Evolutionary conservation across 352 stramenopile species (phyloP), one percentile per base, ranked within the genome.

Genomic region (Phytophthora brassicae): DNA sequence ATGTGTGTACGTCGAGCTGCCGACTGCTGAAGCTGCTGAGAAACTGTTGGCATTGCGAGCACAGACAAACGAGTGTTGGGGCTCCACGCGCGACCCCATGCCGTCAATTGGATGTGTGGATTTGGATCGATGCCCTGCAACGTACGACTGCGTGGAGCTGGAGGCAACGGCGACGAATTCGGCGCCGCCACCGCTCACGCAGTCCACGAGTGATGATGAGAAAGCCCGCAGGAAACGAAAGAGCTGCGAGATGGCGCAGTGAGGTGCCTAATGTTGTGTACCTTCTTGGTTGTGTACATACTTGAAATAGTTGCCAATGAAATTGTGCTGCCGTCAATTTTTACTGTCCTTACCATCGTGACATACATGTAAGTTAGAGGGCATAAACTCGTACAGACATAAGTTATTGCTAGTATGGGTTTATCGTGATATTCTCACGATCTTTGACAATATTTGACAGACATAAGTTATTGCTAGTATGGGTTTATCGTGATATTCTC

Each of bases 91-190:
- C 26, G 73, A 89, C 51, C 77, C 79, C 23, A 84, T 89, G 74
- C 73, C 79, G 38, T 87, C 74, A 19, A 84, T 89, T 43, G 77
- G 77, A 5, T 87, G 77, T 42, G 75, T 87, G 20, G 79, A 89
- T 45, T 53, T 89, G 29, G 78, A 81, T 20, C 65, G 65, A 26
- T 87, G 77, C 17, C 45, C 68, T 35, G 58, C 49, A 52, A 41
- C 54, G 20, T 61, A 63, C 44, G 39, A 69, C 28, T 66, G 58
- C 36, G 38, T 55, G 49, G 56, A 72, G 19, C 60, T 48, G 60
- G 61, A 74, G 52, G 57, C 64, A 64, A 68, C 22, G 60, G 51
- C 50, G 61, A 75, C 50, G 57, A 63, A 63, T 24, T 64, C 43
- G 60, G 62, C 55, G 56, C 55, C 42, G 61, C 52, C 41, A 56